phyloP scores from a whole-genome alignment of 768 basidiomycete genomes.

The Lanmaoa pseudosensibilis region DNA sequence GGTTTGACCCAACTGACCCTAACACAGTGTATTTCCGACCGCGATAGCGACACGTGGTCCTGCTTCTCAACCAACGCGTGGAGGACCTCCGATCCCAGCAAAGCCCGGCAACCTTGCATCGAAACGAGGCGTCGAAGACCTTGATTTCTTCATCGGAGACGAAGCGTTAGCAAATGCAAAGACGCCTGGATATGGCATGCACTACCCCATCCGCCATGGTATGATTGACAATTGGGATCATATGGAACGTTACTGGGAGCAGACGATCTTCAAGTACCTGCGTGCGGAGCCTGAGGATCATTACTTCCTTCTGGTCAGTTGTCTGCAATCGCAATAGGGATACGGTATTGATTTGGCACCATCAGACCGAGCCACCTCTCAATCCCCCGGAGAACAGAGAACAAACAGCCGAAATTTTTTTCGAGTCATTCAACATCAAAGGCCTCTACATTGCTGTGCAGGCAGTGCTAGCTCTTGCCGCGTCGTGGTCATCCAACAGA shows the following conservation, averaged over 20 bases:
- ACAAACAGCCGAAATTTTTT: slow-evolving; percentile 99
- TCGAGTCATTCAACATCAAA: slow-evolving; percentile 99
- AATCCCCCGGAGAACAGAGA: slow-evolving; percentile 99
- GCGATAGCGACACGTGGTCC: slow-evolving; percentile 88
- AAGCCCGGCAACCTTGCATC: slow-evolving; percentile 92
- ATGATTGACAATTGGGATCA: slow-evolving; percentile 99
- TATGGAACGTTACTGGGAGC: slow-evolving; percentile 99
- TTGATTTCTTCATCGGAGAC: slow-evolving; percentile 99
- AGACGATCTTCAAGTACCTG: slow-evolving; percentile 99
- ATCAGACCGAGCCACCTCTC: slow-evolving; percentile 96
- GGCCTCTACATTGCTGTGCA: slow-evolving; percentile 98
- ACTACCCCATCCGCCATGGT: slow-evolving; percentile 96
- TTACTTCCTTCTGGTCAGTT: slow-evolving; percentile 90
- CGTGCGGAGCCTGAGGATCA: slow-evolving; percentile 99
- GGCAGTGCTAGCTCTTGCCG: slow-evolving; percentile 96
- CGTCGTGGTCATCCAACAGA: slow-evolving; percentile 92
- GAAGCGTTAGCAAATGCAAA: slow-evolving; percentile 95
- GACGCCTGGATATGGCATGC: slow-evolving; percentile 89
- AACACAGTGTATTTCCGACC: slow-evolving; percentile 87
- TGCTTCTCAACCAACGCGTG: slow-evolving; percentile 54
- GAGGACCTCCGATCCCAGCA: slow-evolving; percentile 75
- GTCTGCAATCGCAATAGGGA: background rate
- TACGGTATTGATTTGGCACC: background rate
- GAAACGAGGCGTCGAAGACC: slow-evolving; percentile 96
- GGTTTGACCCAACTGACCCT: slow-evolving; percentile 5